Conservation (phyloP, 106 monocot species). For the Platanthera zijinensis region DNA sequence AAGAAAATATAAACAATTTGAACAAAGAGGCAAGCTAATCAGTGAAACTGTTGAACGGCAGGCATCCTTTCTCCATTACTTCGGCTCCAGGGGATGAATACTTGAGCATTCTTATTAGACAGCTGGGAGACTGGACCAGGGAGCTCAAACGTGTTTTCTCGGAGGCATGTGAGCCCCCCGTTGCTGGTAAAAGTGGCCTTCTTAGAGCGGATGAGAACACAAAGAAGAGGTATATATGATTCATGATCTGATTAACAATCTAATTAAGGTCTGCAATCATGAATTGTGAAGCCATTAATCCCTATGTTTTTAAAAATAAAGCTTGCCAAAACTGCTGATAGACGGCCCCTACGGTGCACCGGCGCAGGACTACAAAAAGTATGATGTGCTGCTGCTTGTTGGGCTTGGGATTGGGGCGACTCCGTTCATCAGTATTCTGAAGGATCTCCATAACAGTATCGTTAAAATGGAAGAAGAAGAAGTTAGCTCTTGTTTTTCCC, state of each 20-base stretch:
- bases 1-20: neutral
- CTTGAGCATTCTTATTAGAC: conserved; percentile 60
- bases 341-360: conserved; percentile 92
- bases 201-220: conserved; percentile 67
- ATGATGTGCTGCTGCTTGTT: conserved; percentile 76
- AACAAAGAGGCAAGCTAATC: neutral
- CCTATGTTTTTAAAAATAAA: conserved; percentile 11
- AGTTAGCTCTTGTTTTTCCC: conserved; percentile 23
- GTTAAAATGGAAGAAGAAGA: conserved; percentile 74
- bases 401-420: conserved; percentile 96
- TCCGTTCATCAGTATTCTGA: conserved; percentile 92
- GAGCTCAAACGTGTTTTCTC: conserved; percentile 63
- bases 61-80: conserved; percentile 81
- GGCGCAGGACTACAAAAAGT: conserved; percentile 85
- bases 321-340: conserved; percentile 82
- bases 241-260: neutral
- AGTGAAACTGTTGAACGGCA: conserved; percentile 5
- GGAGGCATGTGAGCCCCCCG: conserved; percentile 51
- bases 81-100: conserved; percentile 68
- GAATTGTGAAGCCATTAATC: neutral
- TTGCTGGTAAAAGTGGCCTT: conserved; percentile 57
- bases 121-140: conserved; percentile 67
- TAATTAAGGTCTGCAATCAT: neutral
- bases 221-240: conserved; percentile 30
- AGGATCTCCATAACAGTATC: conserved; percentile 78